A percentile compares a stretch with the other conserved stretches of the same genome.
These are phyloP conservation scores for Phytophthora chlamydospora DNA, from an alignment of 352 stramenopile genomes.

Conservation along the genomic window DNA sequence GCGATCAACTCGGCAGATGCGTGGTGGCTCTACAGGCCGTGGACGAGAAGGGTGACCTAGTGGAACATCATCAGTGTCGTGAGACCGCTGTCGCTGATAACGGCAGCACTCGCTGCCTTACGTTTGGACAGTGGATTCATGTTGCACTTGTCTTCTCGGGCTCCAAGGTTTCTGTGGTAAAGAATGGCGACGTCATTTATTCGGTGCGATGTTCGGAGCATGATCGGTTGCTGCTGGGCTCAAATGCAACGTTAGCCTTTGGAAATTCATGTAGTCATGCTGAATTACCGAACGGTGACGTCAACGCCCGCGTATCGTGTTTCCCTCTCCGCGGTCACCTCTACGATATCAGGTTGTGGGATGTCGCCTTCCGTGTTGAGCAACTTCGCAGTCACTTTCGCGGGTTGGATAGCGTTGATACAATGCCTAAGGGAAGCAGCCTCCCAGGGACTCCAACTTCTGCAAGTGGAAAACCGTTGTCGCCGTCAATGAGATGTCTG, in stretches of 20 bases:
- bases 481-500: constrained; percentile 28
- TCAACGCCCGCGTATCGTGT: background rate
- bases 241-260: constrained; percentile 23
- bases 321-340: constrained; percentile 41
- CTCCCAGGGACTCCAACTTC: constrained; percentile 33
- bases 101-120: constrained; percentile 7
- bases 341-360: constrained; percentile 68
- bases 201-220: constrained; percentile 10
- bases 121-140: constrained; percentile 53
- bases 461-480: constrained; percentile 13
- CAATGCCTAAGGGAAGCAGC: constrained; percentile 21
- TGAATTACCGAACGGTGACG: background rate
- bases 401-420: constrained; percentile 46
- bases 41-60: constrained; percentile 6
- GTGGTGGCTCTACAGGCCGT: constrained; percentile 11
- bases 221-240: constrained; percentile 10
- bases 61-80: constrained; percentile 13
- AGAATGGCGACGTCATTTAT: constrained; percentile 44
- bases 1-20: constrained; percentile 22
- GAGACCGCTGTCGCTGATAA: constrained; percentile 1
- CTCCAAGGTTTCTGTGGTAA: constrained; percentile 40
- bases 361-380: constrained; percentile 58
- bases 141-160: constrained; percentile 57
- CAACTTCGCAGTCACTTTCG: constrained; percentile 60
- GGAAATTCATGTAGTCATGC: constrained; percentile 12